Conservation (phyloP, 768 basidiomycete genomes). For the Terana coerulea region DNA sequence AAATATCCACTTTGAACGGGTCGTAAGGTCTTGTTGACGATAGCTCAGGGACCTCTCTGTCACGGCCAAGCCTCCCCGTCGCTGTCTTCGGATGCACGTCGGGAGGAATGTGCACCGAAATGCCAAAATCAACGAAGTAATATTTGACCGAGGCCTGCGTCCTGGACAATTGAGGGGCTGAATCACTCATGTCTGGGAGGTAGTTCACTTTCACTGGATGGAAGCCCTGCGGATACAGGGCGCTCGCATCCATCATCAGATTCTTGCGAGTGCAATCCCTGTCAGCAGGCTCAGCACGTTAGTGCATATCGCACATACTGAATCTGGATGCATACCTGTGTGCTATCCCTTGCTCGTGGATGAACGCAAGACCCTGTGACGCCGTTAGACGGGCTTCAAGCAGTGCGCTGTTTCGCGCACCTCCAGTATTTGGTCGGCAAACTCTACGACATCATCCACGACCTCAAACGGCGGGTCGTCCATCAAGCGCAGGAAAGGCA, state of each 20-base stretch:
- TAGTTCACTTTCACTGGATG: neutral
- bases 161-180: neutral
- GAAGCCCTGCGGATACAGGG: constrained; percentile 7
- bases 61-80: constrained; percentile 12
- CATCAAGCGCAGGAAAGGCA: constrained; percentile 16
- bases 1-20: constrained; percentile 28
- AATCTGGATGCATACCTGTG: constrained; percentile 11
- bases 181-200: neutral
- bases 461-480: constrained; percentile 19
- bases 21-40: constrained; percentile 19
- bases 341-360: constrained; percentile 19
- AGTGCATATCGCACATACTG: neutral
- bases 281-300: neutral
- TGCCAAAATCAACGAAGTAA: constrained; percentile 18
- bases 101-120: constrained; percentile 9
- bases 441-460: constrained; percentile 20
- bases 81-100: constrained; percentile 6
- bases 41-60: constrained; percentile 22
- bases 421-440: constrained; percentile 22
- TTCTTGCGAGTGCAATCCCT: constrained; percentile 11
- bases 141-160: constrained; percentile 6
- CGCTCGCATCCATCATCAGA: constrained; percentile 13
- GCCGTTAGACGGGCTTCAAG: neutral
- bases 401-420: neutral
- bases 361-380: constrained; percentile 18